Percentiles rank a stretch among this genome's conserved stretches.
phyloP scores from a whole-genome alignment of 805 yeast species.

The Kodamaea kakaduensis region DNA sequence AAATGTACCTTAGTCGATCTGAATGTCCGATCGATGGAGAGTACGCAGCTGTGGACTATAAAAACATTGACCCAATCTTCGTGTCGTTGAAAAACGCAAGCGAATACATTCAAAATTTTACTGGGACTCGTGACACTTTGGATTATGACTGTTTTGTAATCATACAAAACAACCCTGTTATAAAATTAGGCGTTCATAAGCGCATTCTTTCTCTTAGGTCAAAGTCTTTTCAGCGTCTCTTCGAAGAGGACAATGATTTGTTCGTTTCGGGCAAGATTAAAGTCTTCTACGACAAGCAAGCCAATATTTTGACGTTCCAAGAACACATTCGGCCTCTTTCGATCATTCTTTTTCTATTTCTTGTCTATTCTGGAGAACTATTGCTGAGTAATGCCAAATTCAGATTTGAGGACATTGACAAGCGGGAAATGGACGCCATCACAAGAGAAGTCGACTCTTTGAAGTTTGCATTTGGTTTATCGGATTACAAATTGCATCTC shows the following conservation, averaged over 20 bases:
- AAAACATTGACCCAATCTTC: neutral
- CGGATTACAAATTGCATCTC: slow-evolving; percentile 1
- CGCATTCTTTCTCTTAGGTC: slow-evolving; percentile 31
- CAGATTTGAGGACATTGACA: slow-evolving; percentile 4
- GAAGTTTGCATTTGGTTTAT: slow-evolving; percentile 8
- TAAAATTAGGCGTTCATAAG: slow-evolving; percentile 34
- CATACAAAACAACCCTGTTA: slow-evolving; percentile 19
- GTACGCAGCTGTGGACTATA: too few relatives aligned
- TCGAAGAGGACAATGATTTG: slow-evolving; percentile 15
- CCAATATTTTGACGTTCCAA: slow-evolving; percentile 17
- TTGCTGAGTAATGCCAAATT: slow-evolving; percentile 7
- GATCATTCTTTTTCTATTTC: slow-evolving; percentile 39
- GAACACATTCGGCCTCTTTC: slow-evolving; percentile 31
- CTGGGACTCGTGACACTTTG: slow-evolving; percentile 15
- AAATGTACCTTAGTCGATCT: too few relatives aligned
- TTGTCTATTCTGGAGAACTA: slow-evolving; percentile 33
- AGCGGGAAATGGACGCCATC: slow-evolving; percentile 1
- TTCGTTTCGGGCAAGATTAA: slow-evolving; percentile 23
- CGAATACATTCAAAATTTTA: neutral
- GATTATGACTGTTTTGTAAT: slow-evolving; percentile 34
- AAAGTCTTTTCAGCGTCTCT: slow-evolving; percentile 19
- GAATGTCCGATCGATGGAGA: too few relatives aligned
- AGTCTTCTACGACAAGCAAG: slow-evolving; percentile 19
- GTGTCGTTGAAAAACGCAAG: neutral
- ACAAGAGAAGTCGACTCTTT: slow-evolving; percentile 11